Evolutionary conservation across 768 basidiomycete species (phyloP).

Genomic region (Boletus rubroflammeus): DNA sequence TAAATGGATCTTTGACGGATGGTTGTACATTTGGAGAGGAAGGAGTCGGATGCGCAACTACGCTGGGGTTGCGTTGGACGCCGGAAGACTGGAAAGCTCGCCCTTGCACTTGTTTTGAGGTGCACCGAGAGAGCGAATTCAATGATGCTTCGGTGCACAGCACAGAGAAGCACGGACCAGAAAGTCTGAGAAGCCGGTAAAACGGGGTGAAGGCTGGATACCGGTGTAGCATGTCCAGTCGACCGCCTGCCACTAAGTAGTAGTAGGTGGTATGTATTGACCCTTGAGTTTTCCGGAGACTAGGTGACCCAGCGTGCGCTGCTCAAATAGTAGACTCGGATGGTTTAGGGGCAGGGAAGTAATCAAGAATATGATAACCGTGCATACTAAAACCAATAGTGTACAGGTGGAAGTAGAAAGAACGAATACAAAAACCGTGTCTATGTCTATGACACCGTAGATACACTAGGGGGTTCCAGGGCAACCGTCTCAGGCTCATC

Average conservation of each 20-base stretch:
- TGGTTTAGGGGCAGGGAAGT: no score
- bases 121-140: not conserved
- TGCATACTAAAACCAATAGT: slow-evolving; percentile 10
- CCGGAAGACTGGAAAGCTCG: not conserved
- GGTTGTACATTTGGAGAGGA: not conserved
- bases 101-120: not conserved
- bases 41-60: not conserved
- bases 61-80: not conserved
- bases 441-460: slow-evolving; percentile 23
- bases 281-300: not conserved
- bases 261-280: not conserved
- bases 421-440: slow-evolving; percentile 4
- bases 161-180: not conserved
- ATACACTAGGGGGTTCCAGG: slow-evolving; percentile 17
- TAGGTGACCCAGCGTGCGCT: no score
- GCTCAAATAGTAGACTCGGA: not conserved
- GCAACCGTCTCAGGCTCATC: slow-evolving; percentile 42
- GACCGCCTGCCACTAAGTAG: not conserved
- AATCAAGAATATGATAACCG: slow-evolving; percentile 11
- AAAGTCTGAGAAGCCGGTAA: not conserved
- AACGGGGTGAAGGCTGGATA: not conserved
- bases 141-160: not conserved
- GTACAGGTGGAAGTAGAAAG: slow-evolving; percentile 7
- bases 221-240: slow-evolving; percentile 3
- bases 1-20: slow-evolving; percentile 41